These are phyloP conservation scores for Nadsonia starkeyi-henricii DNA, from an alignment of 1,139 yeast species.

Conservation along the genomic window DNA sequence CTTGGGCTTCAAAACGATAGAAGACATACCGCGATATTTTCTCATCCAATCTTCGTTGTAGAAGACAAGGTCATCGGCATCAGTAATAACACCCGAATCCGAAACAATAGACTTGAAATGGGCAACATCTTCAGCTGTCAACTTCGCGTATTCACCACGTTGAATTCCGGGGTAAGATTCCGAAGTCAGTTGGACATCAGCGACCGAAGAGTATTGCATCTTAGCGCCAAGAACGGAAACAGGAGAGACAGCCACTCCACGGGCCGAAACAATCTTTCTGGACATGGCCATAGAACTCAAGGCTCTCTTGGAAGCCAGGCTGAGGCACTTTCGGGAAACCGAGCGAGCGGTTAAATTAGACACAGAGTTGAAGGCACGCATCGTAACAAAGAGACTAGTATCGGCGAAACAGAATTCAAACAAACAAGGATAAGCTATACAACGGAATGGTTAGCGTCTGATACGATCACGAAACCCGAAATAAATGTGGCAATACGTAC, in stretches of 20 bases:
- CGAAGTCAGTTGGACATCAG: slow-evolving; percentile 18
- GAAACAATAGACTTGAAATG: slow-evolving; percentile 46
- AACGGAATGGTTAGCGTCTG: no score
- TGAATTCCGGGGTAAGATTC: slow-evolving; percentile 20
- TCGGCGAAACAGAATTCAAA: no score
- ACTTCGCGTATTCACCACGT: slow-evolving; percentile 24
- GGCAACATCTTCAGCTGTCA: slow-evolving; percentile 45
- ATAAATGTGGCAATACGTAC: no score
- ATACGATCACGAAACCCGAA: no score
- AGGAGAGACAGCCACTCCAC: background rate
- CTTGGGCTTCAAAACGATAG: slow-evolving; percentile 72
- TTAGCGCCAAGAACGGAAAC: background rate
- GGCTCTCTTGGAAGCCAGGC: background rate
- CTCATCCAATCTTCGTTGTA: slow-evolving; percentile 95
- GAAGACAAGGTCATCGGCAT: slow-evolving; percentile 49
- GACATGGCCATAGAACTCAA: background rate
- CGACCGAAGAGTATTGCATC: slow-evolving; percentile 1
- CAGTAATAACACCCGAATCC: slow-evolving; percentile 34
- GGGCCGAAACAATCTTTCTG: background rate
- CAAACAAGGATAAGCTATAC: no score
- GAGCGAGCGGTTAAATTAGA: background rate
- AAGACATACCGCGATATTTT: slow-evolving; percentile 79
- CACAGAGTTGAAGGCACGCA: background rate
- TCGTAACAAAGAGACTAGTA: background rate
- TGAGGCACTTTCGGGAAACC: background rate